Conservation (phyloP, 495 filamentous ascomycete species). For the Penicillium canescens region DNA sequence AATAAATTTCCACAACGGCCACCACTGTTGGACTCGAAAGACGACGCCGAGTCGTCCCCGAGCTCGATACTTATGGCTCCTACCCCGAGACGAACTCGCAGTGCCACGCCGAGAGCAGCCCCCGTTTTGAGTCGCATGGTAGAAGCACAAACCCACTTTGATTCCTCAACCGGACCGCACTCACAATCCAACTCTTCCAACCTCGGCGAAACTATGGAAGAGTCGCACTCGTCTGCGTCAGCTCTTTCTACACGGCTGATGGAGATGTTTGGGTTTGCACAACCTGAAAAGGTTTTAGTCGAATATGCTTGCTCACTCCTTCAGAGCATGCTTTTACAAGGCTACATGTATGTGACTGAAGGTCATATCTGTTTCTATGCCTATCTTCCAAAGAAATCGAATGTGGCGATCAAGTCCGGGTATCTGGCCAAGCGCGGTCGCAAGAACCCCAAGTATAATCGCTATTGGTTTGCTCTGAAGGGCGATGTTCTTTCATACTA, state of each 20-base stretch:
- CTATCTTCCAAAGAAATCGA: conserved; percentile 87
- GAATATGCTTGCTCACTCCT: conserved; percentile 96
- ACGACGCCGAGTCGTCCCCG: conserved; percentile 21
- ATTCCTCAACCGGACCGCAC: conserved; percentile 27
- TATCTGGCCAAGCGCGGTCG: conserved; percentile 87
- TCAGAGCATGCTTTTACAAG: conserved; percentile 88
- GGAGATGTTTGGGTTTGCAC: conserved; percentile 87
- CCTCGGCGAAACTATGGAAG: conserved; percentile 17
- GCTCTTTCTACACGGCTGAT: conserved; percentile 70
- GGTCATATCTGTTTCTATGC: conserved; percentile 97
- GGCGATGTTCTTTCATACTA: conserved; percentile 97
- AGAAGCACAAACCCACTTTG: conserved; percentile 72
- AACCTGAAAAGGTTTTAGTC: conserved; percentile 78
- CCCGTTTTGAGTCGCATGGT: conserved; percentile 82
- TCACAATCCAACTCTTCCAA: conserved; percentile 13
- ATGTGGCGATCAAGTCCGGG: conserved; percentile 81
- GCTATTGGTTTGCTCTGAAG: conserved; percentile 96
- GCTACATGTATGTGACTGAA: conserved; percentile 95
- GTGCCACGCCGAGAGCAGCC: conserved; percentile 53
- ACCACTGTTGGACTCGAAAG: conserved; percentile 49
- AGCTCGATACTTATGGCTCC: conserved; percentile 15
- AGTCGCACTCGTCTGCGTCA: conserved; percentile 26
- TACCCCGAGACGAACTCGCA: conserved; percentile 31
- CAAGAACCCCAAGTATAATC: conserved; percentile 83
- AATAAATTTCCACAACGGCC: conserved; percentile 60